These are phyloP conservation scores for Exophiala sp. DNA, from an alignment of 2,329 filamentous ascomycete species.

Conservation along the genomic window DNA sequence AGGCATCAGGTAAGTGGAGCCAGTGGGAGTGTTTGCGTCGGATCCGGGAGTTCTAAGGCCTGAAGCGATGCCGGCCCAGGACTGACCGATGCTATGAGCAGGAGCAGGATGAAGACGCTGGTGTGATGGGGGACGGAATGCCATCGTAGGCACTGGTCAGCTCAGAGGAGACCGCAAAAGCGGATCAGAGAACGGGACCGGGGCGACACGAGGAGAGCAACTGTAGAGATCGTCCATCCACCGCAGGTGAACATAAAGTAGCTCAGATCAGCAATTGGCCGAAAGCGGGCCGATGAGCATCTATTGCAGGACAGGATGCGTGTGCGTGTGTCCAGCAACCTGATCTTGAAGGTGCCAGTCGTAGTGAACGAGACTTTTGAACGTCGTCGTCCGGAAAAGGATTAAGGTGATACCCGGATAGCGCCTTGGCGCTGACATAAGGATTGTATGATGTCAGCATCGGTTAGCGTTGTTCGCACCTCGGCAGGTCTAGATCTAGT, in stretches of 20 bases:
- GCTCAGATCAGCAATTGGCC: neutral
- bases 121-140: constrained; percentile 17
- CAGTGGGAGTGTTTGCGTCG: constrained; percentile 25
- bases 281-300: too few relatives aligned
- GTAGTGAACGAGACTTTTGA: neutral
- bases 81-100: neutral
- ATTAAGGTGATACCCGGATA: neutral
- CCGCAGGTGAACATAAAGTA: neutral
- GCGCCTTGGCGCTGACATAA: constrained; percentile 14
- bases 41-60: constrained; percentile 12
- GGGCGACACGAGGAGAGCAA: neutral
- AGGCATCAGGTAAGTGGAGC: constrained; percentile 76
- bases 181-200: neutral
- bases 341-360: neutral
- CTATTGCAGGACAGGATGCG: too few relatives aligned
- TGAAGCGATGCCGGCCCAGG: constrained; percentile 5
- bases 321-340: neutral
- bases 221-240: neutral
- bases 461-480: neutral
- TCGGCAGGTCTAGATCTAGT: neutral
- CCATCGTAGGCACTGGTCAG: constrained; percentile 17
- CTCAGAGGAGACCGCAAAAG: neutral
- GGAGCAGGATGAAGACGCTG: constrained; percentile 8
- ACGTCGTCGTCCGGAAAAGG: constrained; percentile 4
- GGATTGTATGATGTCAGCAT: too few relatives aligned